Evolutionary conservation across 2,329 filamentous ascomycete genomes (phyloP), one percentile per base, ranked within the genome.

Genomic region (Fusarium decemcellulare): DNA sequence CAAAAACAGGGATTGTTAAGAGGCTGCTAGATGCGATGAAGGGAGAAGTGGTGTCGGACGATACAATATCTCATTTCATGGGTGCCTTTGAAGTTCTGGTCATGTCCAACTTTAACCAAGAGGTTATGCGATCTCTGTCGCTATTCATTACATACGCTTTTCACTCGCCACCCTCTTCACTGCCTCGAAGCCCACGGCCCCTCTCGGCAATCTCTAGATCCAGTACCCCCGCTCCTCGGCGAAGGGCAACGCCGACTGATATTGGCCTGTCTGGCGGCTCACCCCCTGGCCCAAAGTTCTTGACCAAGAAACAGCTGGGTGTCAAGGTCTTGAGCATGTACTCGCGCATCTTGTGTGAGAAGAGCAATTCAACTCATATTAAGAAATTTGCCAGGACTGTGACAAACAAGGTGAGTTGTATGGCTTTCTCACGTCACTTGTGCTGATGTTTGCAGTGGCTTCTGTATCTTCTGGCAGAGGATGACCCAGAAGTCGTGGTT

Each of bases 71-170:
- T 1, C 88, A 92, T 61, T 97, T 97, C 71, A 87, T 97, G 74
- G 84, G 87, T 32, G 92, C 95, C 0, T 92, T 99, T 68, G 91
- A 91, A 74, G 90, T 90, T 12, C 86, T 99, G 6, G 88, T 98
- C 32, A 91, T 91, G 68, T 93, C 91, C 68, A 95, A 93, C 73
- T 88, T 95, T 71, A 95, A 92, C 54, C 91, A 93, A 15, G 94
- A 97, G 77, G 91, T 95, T 29, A 91, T 97, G 76, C 90, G 95
- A 37, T 93, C 94, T 3, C 83, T 99, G 44, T 93, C 96, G 3
- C 86, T 98, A 23, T 98, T 97, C 76, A 92, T 99, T 68, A 98
- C 95, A 0, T 99, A 96, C 78, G 92, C 94, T 7, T 89, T 98
- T 67, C 94, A 98, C 76, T 82, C 85, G 2, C 82, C 86, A 0